Evolutionary conservation across 371 early-diverging fungal genomes (phyloP).

Genomic region (Apophysomyces variabilis): DNA sequence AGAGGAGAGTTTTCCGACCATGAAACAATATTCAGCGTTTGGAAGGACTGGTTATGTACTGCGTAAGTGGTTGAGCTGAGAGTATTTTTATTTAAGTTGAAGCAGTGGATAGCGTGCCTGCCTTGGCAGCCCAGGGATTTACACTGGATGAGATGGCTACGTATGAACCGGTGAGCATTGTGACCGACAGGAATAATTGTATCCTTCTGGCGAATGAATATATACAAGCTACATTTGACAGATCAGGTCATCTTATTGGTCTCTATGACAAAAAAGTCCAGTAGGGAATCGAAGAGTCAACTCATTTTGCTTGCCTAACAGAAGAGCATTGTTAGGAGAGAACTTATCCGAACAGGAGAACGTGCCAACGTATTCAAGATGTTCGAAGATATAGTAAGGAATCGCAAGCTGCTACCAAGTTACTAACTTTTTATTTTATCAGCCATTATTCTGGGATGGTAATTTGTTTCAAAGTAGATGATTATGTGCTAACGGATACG

Average conservation of each 20-base stretch:
- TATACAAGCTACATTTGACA: conserved; percentile 70
- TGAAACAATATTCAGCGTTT: conserved; percentile 62
- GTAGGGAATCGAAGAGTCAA: conserved; percentile 17
- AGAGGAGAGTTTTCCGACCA: conserved; percentile 37
- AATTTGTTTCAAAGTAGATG: not conserved
- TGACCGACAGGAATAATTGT: conserved; percentile 38
- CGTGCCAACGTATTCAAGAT: conserved; percentile 77
- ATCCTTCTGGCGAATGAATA: conserved; percentile 74
- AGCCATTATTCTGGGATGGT: conserved; percentile 44
- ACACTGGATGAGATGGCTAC: conserved; percentile 6
- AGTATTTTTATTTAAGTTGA: not conserved
- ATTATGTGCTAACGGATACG: too few relatives aligned
- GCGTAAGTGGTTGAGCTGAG: conserved; percentile 20
- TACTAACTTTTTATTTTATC: not conserved
- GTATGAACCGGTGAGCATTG: conserved; percentile 40
- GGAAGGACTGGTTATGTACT: conserved; percentile 55
- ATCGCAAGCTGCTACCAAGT: too few relatives aligned
- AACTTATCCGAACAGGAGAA: conserved; percentile 70
- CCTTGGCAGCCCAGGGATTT: conserved; percentile 21
- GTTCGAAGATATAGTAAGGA: conserved; percentile 74
- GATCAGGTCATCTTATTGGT: conserved; percentile 70
- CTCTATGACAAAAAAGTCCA: conserved; percentile 63
- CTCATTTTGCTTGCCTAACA: not conserved
- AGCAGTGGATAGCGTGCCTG: conserved; percentile 20
- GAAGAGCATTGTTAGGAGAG: conserved; percentile 52